Conservation (phyloP, 352 stramenopile species). For the Pythium brassicae region DNA sequence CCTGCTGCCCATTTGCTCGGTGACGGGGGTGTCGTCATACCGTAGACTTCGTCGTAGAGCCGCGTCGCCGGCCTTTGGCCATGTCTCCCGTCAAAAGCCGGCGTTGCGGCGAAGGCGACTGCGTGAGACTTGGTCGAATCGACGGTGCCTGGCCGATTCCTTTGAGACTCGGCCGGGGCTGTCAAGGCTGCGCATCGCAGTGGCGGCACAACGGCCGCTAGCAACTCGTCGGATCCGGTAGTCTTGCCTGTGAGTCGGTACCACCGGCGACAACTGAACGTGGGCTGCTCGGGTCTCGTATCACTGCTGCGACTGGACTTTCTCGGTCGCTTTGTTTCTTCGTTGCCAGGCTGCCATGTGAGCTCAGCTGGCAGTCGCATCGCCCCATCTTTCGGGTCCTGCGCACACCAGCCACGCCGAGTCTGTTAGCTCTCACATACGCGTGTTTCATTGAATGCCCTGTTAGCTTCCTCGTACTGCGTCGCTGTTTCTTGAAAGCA, state of each 20-base stretch:
- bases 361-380: not conserved
- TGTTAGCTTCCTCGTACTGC: no score
- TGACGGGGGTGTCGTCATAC: not conserved
- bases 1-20: conserved; percentile 6
- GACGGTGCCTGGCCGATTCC: not conserved
- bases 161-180: not conserved
- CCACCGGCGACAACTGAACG: conserved; percentile 19
- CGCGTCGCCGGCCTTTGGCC: not conserved
- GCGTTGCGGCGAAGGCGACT: not conserved
- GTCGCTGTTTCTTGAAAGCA: no score
- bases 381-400: not conserved
- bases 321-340: not conserved
- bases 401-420: no score
- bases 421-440: no score
- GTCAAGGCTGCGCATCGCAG: not conserved
- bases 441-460: no score
- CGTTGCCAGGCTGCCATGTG: not conserved
- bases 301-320: not conserved
- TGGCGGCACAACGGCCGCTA: conserved; percentile 2
- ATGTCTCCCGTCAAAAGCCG: not conserved
- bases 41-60: not conserved
- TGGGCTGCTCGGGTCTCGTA: not conserved
- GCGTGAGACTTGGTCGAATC: not conserved
- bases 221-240: conserved; percentile 1
- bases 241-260: conserved; percentile 15